A percentile compares a stretch with the other conserved stretches of the same genome.
Conservation (phyloP, 495 filamentous ascomycete genomes). For the Aspergillus cavernicola region DNA sequence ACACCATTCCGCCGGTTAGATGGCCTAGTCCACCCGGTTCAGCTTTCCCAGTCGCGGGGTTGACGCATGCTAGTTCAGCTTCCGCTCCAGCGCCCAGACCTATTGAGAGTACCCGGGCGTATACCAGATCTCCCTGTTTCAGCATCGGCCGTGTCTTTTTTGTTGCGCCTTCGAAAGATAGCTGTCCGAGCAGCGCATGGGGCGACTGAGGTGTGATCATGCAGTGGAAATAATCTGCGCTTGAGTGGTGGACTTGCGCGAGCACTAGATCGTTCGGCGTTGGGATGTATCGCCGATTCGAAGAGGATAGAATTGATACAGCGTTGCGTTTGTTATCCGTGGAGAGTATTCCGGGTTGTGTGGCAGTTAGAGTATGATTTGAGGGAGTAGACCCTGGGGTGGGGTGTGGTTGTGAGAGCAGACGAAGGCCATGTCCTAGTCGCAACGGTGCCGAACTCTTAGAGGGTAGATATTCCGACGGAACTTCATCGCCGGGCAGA, state of each 20-base stretch:
- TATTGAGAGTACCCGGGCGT: conserved; percentile 70
- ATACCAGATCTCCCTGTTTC: conserved; percentile 69
- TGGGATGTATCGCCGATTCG: conserved; percentile 69
- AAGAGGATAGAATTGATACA: conserved; percentile 34
- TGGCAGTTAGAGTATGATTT: conserved; percentile 58
- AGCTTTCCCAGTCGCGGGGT: conserved; percentile 78
- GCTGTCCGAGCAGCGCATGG: conserved; percentile 72
- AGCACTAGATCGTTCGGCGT: conserved; percentile 76
- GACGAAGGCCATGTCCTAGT: conserved; percentile 75
- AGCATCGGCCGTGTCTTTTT: conserved; percentile 88
- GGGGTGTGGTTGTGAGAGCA: conserved; percentile 31
- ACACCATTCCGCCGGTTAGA: conserved; percentile 82
- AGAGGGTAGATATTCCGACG: conserved; percentile 54
- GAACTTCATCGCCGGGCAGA: conserved; percentile 77
- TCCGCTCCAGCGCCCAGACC: conserved; percentile 75
- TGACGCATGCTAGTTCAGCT: conserved; percentile 84
- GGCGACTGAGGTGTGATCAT: conserved; percentile 65
- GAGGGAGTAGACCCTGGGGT: conserved; percentile 15
- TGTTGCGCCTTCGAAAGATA: conserved; percentile 86
- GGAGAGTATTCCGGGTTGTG: conserved; percentile 73
- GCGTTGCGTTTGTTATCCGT: conserved; percentile 71
- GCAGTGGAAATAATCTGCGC: conserved; percentile 72
- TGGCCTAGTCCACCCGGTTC: conserved; percentile 86
- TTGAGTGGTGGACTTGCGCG: conserved; percentile 72
- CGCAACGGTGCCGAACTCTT: conserved; percentile 65